Percentiles rank a stretch among this genome's conserved stretches.
Conservation (phyloP, 805 yeast genomes). For the Lipomyces orientalis region DNA sequence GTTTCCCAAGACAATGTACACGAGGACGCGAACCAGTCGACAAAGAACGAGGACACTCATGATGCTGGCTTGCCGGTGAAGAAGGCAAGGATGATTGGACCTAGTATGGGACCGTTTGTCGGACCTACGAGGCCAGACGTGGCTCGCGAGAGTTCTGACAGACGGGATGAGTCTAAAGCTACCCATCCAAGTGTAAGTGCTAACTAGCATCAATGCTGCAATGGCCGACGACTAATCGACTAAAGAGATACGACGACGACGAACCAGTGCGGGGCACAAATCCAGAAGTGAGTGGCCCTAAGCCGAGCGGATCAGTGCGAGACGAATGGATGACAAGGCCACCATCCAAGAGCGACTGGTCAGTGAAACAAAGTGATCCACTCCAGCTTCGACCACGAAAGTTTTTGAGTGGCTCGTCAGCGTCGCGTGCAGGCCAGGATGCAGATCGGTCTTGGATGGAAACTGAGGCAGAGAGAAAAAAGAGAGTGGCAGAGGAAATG, state of each 20-base stretch:
- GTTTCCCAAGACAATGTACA: not conserved
- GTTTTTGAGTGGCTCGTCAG: slow-evolving; percentile 31
- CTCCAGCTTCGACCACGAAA: slow-evolving; percentile 27
- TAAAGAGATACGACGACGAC: not conserved
- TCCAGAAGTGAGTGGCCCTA: not conserved
- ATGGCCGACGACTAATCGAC: not conserved
- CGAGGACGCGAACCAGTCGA: not conserved
- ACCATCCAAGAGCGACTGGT: slow-evolving; percentile 37
- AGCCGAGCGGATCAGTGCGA: slow-evolving; percentile 20
- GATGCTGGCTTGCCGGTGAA: not conserved
- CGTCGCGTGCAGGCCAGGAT: slow-evolving; percentile 12
- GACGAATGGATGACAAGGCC: slow-evolving; percentile 42
- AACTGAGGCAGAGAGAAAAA: slow-evolving; percentile 35
- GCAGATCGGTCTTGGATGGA: slow-evolving; percentile 36
- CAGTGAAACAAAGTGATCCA: slow-evolving; percentile 36
- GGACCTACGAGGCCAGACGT: not conserved
- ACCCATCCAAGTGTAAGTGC: not conserved
- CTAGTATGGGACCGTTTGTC: not conserved
- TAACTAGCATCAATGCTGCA: not conserved
- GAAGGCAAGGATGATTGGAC: not conserved
- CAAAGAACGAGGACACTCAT: not conserved
- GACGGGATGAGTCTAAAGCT: not conserved
- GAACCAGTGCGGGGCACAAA: not conserved
- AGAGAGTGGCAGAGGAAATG: slow-evolving; percentile 38
- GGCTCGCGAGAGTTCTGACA: not conserved